Conservation (phyloP, 345 rosid species). For the Salix koriyanagi region DNA sequence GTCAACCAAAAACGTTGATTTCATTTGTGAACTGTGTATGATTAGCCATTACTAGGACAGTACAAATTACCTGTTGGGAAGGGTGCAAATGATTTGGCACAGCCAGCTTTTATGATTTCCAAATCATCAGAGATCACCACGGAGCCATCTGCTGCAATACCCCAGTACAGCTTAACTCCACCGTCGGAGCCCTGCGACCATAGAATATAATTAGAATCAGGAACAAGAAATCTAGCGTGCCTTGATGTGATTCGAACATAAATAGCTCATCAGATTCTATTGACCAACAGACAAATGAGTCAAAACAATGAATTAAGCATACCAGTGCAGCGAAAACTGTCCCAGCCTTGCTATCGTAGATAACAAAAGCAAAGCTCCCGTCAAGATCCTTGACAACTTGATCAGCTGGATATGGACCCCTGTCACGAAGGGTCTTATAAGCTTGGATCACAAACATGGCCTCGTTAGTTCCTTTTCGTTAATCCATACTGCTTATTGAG, state of each 20-base stretch:
- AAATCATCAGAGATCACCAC: conserved; percentile 47
- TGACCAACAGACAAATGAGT: neutral
- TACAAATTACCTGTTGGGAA: conserved; percentile 45
- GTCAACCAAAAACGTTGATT: neutral
- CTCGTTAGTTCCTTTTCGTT: conserved; percentile 42
- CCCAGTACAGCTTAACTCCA: conserved; percentile 43
- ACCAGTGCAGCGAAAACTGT: conserved; percentile 61
- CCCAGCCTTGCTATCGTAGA: conserved; percentile 44
- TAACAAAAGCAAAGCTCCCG: conserved; percentile 60
- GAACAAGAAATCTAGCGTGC: neutral
- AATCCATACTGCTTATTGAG: conserved; percentile 62
- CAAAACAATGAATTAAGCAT: neutral
- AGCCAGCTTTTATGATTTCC: conserved; percentile 41
- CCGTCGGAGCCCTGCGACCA: conserved; percentile 29
- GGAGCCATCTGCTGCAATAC: conserved; percentile 47
- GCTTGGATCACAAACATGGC: conserved; percentile 65
- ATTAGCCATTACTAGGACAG: neutral
- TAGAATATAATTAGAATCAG: neutral
- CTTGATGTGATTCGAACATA: neutral
- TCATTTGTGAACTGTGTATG: neutral
- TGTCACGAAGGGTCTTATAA: conserved; percentile 53
- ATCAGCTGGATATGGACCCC: conserved; percentile 82
- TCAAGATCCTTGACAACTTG: conserved; percentile 69
- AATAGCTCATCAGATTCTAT: neutral
- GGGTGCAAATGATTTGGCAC: conserved; percentile 57